These are phyloP conservation scores for Eimeria necatrix DNA, from an alignment of 169 alveolate species.

Conservation along the genomic window DNA sequence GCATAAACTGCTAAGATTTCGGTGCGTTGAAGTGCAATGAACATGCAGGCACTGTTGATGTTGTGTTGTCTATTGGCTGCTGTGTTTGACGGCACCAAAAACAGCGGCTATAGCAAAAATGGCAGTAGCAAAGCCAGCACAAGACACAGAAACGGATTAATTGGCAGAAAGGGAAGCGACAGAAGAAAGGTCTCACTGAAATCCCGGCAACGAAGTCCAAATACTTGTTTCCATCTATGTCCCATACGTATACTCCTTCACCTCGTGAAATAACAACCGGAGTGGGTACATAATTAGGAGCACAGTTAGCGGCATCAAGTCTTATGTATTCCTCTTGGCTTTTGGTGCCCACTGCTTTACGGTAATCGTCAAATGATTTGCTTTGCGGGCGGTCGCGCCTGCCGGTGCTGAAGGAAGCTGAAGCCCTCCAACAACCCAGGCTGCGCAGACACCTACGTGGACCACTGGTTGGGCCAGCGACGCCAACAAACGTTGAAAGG, in stretches of 20 bases:
- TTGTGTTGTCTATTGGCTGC: too few relatives aligned
- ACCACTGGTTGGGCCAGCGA: neutral
- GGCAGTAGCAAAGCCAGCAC: too few relatives aligned
- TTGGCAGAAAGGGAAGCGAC: too few relatives aligned
- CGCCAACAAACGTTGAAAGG: neutral
- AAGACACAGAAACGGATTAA: too few relatives aligned
- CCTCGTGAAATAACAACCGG: slow-evolving; percentile 94
- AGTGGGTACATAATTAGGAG: slow-evolving; percentile 94
- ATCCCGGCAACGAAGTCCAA: slow-evolving; percentile 94
- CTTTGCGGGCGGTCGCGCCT: too few relatives aligned
- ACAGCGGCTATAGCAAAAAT: too few relatives aligned
- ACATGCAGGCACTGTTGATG: too few relatives aligned
- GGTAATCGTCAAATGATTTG: slow-evolving; percentile 46
- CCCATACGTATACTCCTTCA: slow-evolving; percentile 87
- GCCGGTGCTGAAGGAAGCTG: neutral
- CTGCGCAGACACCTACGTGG: neutral
- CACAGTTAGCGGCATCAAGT: slow-evolving; percentile 87
- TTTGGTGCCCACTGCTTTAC: neutral
- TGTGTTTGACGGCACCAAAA: too few relatives aligned
- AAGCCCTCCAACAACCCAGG: neutral
- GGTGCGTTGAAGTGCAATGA: too few relatives aligned
- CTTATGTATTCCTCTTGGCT: slow-evolving; percentile 80
- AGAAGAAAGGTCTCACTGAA: slow-evolving; percentile 75
- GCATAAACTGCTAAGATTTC: too few relatives aligned
- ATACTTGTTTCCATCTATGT: slow-evolving; percentile 92